These are phyloP conservation scores for Talaromyces sp. DNA, from an alignment of 2,329 filamentous ascomycete species.

Conservation along the genomic window DNA sequence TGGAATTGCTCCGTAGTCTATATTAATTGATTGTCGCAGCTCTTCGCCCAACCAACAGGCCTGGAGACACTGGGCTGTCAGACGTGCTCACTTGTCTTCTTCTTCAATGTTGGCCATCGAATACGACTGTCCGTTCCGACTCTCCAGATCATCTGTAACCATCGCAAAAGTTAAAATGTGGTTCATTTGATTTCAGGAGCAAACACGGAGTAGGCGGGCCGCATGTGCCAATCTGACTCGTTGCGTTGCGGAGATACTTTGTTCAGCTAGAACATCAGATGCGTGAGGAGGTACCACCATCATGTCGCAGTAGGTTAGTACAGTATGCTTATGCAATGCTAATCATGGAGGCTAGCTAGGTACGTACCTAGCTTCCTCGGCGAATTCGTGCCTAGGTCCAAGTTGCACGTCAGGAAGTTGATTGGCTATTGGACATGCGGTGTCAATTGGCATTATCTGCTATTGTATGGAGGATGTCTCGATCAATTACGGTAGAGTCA, in stretches of 20 bases:
- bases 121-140: neutral
- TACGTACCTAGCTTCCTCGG: neutral
- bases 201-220: neutral
- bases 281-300: neutral
- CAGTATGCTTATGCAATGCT: neutral
- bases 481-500: neutral
- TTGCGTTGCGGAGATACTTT: neutral
- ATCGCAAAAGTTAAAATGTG: neutral
- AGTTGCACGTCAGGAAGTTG: neutral
- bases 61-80: neutral
- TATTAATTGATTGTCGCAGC: constrained; percentile 3
- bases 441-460: neutral
- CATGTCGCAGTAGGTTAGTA: neutral
- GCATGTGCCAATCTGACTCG: neutral
- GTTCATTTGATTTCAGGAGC: neutral
- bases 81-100: neutral
- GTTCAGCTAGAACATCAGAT: neutral
- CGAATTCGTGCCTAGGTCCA: neutral
- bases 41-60: constrained; percentile 1
- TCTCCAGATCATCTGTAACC: neutral
- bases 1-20: neutral
- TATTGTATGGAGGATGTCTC: too few relatives aligned
- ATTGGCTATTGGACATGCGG: neutral
- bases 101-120: neutral
- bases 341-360: neutral